Base-by-base conservation (phyloP, 495 filamentous ascomycete species). In the Letharia columbiana region DNA sequence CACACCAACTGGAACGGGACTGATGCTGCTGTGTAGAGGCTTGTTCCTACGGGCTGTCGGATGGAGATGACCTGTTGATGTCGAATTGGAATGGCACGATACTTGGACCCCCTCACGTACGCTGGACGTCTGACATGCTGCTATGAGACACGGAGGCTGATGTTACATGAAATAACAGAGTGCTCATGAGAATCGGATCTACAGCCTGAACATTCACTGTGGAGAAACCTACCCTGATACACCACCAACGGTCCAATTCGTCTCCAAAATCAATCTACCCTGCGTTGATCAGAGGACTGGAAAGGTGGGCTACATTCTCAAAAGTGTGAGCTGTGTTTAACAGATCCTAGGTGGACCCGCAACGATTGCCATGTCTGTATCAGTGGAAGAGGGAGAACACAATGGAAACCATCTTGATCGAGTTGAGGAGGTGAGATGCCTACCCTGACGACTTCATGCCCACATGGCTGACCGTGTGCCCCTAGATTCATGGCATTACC, bases 81-180 rank as follows among this genome's bases (percentile, higher is more conserved):
- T 91, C 90, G 67, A 91, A 96, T 83, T 98, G 94, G 94, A 96
- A 95, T 69, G 94, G 91, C 61, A 98, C 94, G 1, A 97, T 98
- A 69, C 86, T 97, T 60, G 94, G 94, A 1, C 94, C 94, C 71
- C 94, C 95, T 71, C 95, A 98, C 75, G 94, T 96, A 80, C 69
- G 88, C 81, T 44, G 35, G 62, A 28, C 62, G 45, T 20, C 67
- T 49, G 52, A 4, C 12, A 40, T 35, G n/a, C 33, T 41, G 56
- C 65, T 47, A 17, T 59, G 44, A 63, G 20, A 56, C 39, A 17
- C 67, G 44, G 54, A 66, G 39, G 35, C 64, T 76, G 61, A 75
- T 66, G 15, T 20, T 12, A 0, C 40, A 28, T 62, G 5, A 35
- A 20, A 41, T 4, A 41, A 8, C 71, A 98, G 95, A 93, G 91